These are phyloP conservation scores for Neurospora cerealis DNA, from an alignment of 495 filamentous ascomycete species.

Conservation along the genomic window DNA sequence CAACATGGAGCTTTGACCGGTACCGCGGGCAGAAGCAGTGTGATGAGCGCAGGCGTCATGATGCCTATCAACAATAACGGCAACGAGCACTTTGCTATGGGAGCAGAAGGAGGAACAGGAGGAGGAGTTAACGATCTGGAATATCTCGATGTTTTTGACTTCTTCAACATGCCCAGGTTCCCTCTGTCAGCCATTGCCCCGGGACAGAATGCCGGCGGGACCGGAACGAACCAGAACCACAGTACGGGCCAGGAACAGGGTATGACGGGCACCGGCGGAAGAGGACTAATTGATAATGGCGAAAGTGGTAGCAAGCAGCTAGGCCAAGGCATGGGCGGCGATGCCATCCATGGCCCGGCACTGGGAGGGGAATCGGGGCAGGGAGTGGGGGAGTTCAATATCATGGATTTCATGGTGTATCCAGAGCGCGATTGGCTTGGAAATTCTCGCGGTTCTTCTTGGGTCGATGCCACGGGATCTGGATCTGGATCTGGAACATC, in stretches of 20 bases:
- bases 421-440: conserved; percentile 51
- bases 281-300: background rate
- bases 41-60: conserved; percentile 7
- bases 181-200: conserved; percentile 30
- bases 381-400: conserved; percentile 45
- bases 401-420: conserved; percentile 57
- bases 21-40: conserved; percentile 17
- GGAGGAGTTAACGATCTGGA: conserved; percentile 59
- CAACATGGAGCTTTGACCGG: background rate
- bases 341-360: background rate
- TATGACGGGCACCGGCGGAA: conserved; percentile 2
- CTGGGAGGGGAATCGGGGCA: conserved; percentile 8
- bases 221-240: conserved; percentile 12
- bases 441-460: background rate
- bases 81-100: background rate
- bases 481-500: background rate
- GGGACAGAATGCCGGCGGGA: conserved; percentile 13
- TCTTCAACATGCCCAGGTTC: conserved; percentile 79
- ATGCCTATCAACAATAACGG: background rate
- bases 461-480: background rate
- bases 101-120: background rate
- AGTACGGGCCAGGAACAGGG: background rate
- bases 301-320: background rate
- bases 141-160: conserved; percentile 88
- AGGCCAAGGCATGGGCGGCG: background rate